Evolutionary conservation across 148 eudicot species (phyloP), one percentile per base, ranked within the genome.

Genomic region (Cornus controversa): DNA sequence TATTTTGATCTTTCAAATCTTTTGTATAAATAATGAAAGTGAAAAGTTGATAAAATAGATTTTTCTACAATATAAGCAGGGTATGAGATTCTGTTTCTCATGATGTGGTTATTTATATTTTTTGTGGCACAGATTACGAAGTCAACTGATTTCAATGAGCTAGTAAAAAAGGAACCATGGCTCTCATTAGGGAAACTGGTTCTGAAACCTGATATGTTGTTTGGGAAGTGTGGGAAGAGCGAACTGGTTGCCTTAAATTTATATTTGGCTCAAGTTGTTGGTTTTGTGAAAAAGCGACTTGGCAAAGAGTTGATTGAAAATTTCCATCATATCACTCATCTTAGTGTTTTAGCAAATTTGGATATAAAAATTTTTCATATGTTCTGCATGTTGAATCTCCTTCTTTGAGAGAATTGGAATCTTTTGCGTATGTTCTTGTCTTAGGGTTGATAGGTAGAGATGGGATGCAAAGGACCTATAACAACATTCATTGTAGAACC

Each of bases 211-310:
- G 98, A 96, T 78, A 96, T 93, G 99, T 75, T 96, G 85, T 96
- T 95, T 79, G 99, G 99, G 22, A 93, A 93, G 83, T 97, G 99
- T 83, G 99, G 99, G 11, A 96, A 96, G 85, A 96, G 99, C 77
- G 98, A 98, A 34, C 85, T 96, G 31, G 99, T 96, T 84, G 99
- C 99, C 72, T 82, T 96, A 82, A 96, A 96, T 80, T 84, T 96
- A 65, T 94, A 96, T 85, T 86, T 93, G 78, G 85, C 93, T 81
- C 92, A 91, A 83, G 99, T 96, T 82, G 84, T 91, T 87, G 67
- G 74, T 74, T 96, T 96, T 66, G 99, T 91, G 37, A 96, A 93
- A 79, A 94, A 91, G 76, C 91, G 98, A 20, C 97, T 96, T 75
- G 99, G 99, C 83, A 91, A 90, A 86, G 98, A 91, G 92, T 50